phyloP scores from a whole-genome alignment of 208 protist genomes.

The Crithidia bombi region DNA sequence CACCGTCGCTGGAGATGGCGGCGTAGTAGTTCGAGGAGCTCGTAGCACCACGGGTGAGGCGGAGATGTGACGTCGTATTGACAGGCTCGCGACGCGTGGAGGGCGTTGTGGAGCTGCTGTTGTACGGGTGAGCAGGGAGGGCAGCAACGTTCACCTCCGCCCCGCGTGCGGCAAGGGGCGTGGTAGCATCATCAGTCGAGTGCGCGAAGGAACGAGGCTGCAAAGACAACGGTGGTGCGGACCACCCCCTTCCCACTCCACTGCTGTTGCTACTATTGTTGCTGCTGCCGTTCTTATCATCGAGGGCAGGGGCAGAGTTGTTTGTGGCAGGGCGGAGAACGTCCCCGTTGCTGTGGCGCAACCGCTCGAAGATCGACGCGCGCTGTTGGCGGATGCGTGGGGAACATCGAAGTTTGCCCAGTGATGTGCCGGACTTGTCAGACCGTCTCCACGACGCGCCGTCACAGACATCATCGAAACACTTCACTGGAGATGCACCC shows the following conservation, averaged over 20 bases:
- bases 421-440: background rate
- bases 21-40: slow-evolving; percentile 21
- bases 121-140: slow-evolving; percentile 6
- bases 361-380: slow-evolving; percentile 28
- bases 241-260: too few relatives aligned
- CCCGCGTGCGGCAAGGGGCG: background rate
- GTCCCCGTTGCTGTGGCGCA: slow-evolving; percentile 7
- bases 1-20: slow-evolving; percentile 11
- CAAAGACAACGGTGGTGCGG: slow-evolving; percentile 14
- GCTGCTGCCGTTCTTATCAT: too few relatives aligned
- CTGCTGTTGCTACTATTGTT: too few relatives aligned
- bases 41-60: background rate
- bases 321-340: too few relatives aligned
- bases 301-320: too few relatives aligned
- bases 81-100: too few relatives aligned
- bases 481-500: background rate
- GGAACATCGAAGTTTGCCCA: background rate
- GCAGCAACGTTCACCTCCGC: background rate
- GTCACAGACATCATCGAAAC: slow-evolving; percentile 25
- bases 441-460: background rate
- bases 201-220: background rate
- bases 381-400: slow-evolving; percentile 18
- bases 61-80: background rate
- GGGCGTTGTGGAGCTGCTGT: too few relatives aligned
- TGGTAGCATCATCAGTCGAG: too few relatives aligned